A percentile compares a stretch with the other conserved stretches of the same genome.
phyloP scores from a whole-genome alignment of 495 filamentous ascomycete species.

The Penicillium subrubescens region DNA sequence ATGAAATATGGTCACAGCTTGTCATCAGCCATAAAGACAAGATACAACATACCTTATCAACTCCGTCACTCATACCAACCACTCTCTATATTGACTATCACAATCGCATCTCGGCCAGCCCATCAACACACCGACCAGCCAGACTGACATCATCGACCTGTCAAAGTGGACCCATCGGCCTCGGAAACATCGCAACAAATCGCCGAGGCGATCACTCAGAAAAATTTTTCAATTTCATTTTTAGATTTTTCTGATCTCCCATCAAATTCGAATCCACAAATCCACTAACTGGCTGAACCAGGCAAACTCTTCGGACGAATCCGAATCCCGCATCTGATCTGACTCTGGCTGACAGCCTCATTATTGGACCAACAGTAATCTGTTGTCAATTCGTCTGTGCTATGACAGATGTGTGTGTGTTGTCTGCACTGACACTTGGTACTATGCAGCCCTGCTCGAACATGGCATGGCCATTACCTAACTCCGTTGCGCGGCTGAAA shows the following conservation, averaged over 20 bases:
- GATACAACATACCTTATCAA: neutral
- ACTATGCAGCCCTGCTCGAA: no score
- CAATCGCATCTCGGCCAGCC: neutral
- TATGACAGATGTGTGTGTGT: neutral
- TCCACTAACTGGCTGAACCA: neutral
- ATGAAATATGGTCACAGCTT: neutral
- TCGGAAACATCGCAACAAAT: neutral
- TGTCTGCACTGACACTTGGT: neutral
- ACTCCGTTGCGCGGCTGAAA: constrained; percentile 3
- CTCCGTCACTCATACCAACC: neutral
- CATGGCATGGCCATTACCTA: neutral
- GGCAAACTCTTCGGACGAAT: neutral
- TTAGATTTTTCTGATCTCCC: neutral
- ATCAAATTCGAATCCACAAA: neutral
- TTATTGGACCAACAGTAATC: neutral
- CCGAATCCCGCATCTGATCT: neutral
- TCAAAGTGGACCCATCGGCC: constrained; percentile 1
- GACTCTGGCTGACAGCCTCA: neutral
- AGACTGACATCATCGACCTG: constrained; percentile 5
- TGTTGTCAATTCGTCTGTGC: neutral
- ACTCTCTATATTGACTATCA: neutral
- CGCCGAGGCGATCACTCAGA: neutral
- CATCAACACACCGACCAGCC: neutral
- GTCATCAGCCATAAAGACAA: neutral
- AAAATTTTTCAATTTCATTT: neutral